phyloP scores from a whole-genome alignment of 2,329 filamentous ascomycete genomes.

The Cladosporium colombiae region DNA sequence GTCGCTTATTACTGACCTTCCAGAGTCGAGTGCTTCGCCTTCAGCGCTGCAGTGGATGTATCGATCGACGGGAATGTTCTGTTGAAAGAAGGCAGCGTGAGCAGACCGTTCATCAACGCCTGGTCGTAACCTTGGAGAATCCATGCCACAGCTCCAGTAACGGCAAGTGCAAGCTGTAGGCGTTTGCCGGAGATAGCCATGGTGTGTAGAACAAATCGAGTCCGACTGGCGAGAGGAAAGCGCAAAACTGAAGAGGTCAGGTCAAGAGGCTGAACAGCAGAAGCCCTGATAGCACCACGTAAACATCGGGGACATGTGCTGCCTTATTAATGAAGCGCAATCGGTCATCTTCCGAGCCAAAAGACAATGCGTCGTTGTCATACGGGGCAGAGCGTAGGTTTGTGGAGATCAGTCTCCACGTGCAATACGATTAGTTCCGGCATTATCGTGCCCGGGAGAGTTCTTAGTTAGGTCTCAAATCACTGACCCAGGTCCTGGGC shows the following conservation, averaged over 20 bases:
- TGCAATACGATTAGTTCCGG: neutral
- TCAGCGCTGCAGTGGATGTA: slow-evolving; percentile 26
- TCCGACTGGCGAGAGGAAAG: neutral
- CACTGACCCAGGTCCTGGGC: neutral
- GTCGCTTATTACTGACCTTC: neutral
- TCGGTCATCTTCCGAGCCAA: neutral
- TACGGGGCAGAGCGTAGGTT: slow-evolving; percentile 4
- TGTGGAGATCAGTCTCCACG: neutral
- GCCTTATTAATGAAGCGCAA: neutral
- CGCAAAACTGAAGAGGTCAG: neutral
- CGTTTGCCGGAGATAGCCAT: slow-evolving; percentile 18
- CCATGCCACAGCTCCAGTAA: slow-evolving; percentile 25
- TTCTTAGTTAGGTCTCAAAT: neutral
- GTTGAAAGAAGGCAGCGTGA: slow-evolving; percentile 44
- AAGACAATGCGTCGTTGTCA: neutral
- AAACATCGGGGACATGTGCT: neutral
- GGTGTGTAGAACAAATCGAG: neutral
- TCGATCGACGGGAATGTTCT: slow-evolving; percentile 44
- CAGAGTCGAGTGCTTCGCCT: slow-evolving; percentile 21
- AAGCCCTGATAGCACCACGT: neutral
- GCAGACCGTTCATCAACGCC: slow-evolving; percentile 46
- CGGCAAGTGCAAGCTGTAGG: slow-evolving; percentile 25
- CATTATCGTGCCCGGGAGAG: neutral
- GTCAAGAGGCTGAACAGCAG: neutral
- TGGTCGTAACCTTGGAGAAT: slow-evolving; percentile 31